Conservation (phyloP, 1,284 basidiomycete species). For the Papiliotrema fonsecae region DNA sequence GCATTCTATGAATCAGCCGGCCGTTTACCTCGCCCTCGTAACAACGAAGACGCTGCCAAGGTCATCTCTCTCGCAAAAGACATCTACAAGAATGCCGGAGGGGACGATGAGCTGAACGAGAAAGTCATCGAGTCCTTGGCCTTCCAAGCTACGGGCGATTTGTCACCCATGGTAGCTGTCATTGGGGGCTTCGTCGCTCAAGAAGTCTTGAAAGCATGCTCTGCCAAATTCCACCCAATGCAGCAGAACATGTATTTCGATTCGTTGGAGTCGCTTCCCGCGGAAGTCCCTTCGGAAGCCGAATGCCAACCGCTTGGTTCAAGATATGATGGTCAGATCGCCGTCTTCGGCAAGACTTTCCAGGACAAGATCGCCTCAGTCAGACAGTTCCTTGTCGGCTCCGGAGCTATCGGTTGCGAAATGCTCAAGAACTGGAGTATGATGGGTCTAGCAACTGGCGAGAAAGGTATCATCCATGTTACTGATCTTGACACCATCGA, state of each 20-base stretch:
- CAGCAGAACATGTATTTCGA: constrained; percentile 96
- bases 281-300: constrained; percentile 67
- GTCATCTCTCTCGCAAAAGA: constrained; percentile 74
- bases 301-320: constrained; percentile 79
- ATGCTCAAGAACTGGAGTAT: constrained; percentile 99
- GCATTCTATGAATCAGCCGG: constrained; percentile 67
- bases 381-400: constrained; percentile 93
- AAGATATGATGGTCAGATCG: constrained; percentile 92
- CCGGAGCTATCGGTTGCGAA: constrained; percentile 98
- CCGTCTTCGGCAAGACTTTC: constrained; percentile 90
- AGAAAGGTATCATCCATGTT: constrained; percentile 80
- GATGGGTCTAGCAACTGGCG: constrained; percentile 89
- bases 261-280: constrained; percentile 88
- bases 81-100: constrained; percentile 53
- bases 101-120: constrained; percentile 69
- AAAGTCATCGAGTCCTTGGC: constrained; percentile 73
- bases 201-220: constrained; percentile 94
- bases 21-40: constrained; percentile 76
- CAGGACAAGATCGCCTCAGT: constrained; percentile 88
- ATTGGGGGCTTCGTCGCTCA: constrained; percentile 97
- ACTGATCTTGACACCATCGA: constrained; percentile 99
- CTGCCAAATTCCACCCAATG: constrained; percentile 98
- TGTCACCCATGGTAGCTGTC: constrained; percentile 88
- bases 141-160: constrained; percentile 88
- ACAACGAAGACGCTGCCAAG: constrained; percentile 70